Evolutionary conservation across 1,284 basidiomycete species (phyloP), one percentile per base, ranked within the genome.

Genomic region (Cutaneotrichosporon curvatum): DNA sequence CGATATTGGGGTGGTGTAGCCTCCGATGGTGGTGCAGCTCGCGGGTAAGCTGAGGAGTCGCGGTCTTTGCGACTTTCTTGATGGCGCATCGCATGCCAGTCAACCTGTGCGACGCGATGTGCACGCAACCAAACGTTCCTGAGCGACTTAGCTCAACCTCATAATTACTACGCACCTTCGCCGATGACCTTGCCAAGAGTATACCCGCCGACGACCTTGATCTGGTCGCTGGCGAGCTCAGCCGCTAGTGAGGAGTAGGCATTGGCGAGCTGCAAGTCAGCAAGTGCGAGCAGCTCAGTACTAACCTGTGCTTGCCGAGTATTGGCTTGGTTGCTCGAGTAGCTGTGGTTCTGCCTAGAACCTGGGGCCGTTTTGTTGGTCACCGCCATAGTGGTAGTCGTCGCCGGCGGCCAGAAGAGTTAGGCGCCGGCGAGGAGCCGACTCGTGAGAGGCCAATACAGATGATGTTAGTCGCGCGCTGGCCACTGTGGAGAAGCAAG

Each of bases 21-120:
- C 90, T 83, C 25, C 95, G 85, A 73, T 98, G 95, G 64, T 98
- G 94, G 65, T 98, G 94, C 49, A 98, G 94, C 73, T 98, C 95
- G 55, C 95, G 81, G 12, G 92, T 98, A 40, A 98, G 79, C 38
- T 87, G 80, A 21, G 89, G 77, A 40, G 89, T 88, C 74, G 88
- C 81, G 48, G 81, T 81, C 72, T 97, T 97, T 31, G 94, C 90
- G 53, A 98, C 90, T 72, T 97, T 92, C 74, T 98, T 98, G 74
- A 98, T 86, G 43, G 94, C 94, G 54, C 96, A 89, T 47, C 87
- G 81, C 39, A 82, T 83, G 3, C 84, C 84, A 2, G 90, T 90
- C 40, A 94, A 77, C 50, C 91, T 85, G 70, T 96, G 91, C 2
- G 85, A 90, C 39, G 88, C 91, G 64, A 96, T 77, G 44, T 91